phyloP scores from a whole-genome alignment of 768 basidiomycete species.

The Hysterangium stoloniferum region DNA sequence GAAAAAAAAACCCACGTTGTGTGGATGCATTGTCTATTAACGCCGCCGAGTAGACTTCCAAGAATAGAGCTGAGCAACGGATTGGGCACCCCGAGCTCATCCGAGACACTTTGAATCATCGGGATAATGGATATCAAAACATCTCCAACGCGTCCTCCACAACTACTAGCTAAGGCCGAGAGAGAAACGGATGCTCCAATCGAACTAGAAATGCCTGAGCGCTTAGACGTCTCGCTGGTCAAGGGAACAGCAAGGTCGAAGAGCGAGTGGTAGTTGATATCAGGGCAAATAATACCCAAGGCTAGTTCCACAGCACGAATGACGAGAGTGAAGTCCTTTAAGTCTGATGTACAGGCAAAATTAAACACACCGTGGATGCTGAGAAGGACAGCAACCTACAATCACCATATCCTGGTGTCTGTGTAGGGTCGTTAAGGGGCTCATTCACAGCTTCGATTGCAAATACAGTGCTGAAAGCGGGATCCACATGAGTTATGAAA shows the following conservation, averaged over 20 bases:
- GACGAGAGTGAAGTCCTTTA: conserved; percentile 60
- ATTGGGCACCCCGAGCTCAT: conserved; percentile 19
- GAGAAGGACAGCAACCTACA: conserved; percentile 38
- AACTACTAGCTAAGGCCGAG: conserved; percentile 11
- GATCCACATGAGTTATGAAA: conserved; percentile 57
- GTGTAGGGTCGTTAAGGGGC: conserved; percentile 59
- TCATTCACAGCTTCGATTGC: conserved; percentile 75
- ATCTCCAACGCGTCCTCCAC: conserved; percentile 6
- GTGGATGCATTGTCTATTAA: conserved; percentile 22
- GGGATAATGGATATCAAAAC: conserved; percentile 2
- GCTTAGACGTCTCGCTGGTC: not conserved
- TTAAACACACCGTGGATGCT: not conserved
- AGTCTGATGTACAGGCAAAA: conserved; percentile 51
- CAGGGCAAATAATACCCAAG: conserved; percentile 39
- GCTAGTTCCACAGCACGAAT: conserved; percentile 56
- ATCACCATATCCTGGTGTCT: conserved; percentile 61
- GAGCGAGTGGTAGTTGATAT: not conserved
- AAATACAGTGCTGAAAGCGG: conserved; percentile 55
- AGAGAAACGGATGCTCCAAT: conserved; percentile 21
- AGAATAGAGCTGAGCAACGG: conserved; percentile 19
- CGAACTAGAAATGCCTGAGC: not conserved
- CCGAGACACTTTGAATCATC: conserved; percentile 18
- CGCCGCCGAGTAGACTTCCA: conserved; percentile 14
- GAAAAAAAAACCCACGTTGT: conserved; percentile 33
- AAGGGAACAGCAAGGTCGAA: not conserved